Percentiles rank a stretch among this genome's conserved stretches.
Evolutionary conservation across 768 basidiomycete species (phyloP).

Genomic region (Suillus sp.): DNA sequence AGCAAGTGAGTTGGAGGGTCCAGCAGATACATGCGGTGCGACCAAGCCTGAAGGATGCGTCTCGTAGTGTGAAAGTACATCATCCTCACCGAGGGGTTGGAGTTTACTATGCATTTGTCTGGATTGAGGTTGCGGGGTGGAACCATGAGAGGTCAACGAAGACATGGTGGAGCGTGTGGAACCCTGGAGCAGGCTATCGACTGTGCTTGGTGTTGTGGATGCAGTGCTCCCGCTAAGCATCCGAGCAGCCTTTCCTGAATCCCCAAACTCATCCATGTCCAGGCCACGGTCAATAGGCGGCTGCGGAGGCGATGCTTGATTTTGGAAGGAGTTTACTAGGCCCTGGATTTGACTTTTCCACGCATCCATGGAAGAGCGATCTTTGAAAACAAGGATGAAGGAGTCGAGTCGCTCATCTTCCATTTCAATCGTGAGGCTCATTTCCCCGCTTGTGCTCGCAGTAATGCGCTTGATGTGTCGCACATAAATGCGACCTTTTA

Average conservation of each 20-base stretch:
- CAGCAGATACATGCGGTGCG: slow-evolving; percentile 70
- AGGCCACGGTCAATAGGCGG: slow-evolving; percentile 40
- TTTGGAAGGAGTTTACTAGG: slow-evolving; percentile 73
- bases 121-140: slow-evolving; percentile 43
- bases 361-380: slow-evolving; percentile 82
- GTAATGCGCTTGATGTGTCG: slow-evolving; percentile 90
- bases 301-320: slow-evolving; percentile 45
- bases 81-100: slow-evolving; percentile 71
- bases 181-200: slow-evolving; percentile 65
- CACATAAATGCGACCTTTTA: slow-evolving; percentile 96
- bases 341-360: slow-evolving; percentile 86
- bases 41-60: slow-evolving; percentile 52
- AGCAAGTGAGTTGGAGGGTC: slow-evolving; percentile 77
- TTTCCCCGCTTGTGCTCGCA: slow-evolving; percentile 78
- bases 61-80: slow-evolving; percentile 62
- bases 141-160: slow-evolving; percentile 73
- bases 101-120: slow-evolving; percentile 47
- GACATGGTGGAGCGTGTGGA: slow-evolving; percentile 71
- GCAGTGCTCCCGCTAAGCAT: slow-evolving; percentile 78
- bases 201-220: slow-evolving; percentile 58
- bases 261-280: slow-evolving; percentile 78
- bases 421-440: slow-evolving; percentile 97
- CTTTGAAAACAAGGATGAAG: slow-evolving; percentile 95
- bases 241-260: slow-evolving; percentile 72
- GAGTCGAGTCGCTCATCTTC: slow-evolving; percentile 91